Base-by-base conservation (phyloP, 2,329 filamentous ascomycete genomes). In the Colletotrichum trifolii region DNA sequence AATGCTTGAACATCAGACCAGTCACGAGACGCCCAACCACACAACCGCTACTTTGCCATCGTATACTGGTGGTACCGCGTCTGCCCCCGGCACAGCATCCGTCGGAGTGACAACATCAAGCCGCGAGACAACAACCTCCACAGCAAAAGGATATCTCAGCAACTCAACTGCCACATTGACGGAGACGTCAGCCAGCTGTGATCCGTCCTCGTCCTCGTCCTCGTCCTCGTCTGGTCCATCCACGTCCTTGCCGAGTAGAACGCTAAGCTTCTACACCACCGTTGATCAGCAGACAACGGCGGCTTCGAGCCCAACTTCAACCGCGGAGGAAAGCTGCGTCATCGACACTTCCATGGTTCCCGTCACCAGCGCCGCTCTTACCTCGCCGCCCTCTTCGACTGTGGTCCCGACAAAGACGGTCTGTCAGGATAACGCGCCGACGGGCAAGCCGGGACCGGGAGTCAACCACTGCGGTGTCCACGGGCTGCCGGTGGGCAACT, bases 401-500 rank as follows among this genome's bases (percentile, higher is more conserved):
- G 39, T 70, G 45, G 60, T 65, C 17, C 71, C 73, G 12, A 78
- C 76, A 8, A 71, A 70, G 15, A 78, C 75, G 8, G 68, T 79
- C 33, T 75, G 71, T 60, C 70, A 70, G n/a, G 71, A 70, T 12
- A 65, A 68, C 58, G 68, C 72, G 34, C 68, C 71, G 1, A 73
- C 73, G 7, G 78, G 77, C 3, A 69, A 70, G 12, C 77, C 78
- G 2, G 68, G 67, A 42, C 67, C 71, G 2, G 61, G 60, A 4
- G 70, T 70, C 17, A 60, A 71, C 2, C 78, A 81, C 69, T 82
- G 79, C 66, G 79, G 78, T 49, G 72, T 81, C 8, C 75, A 76
- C 33, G 79, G 79, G 17, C 53, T 71, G 60, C 71, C 76, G 1
- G 70, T 72, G 2, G 77, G 76, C 8, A 72, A 72, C 60, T 79